These are phyloP conservation scores for Claviceps cyperi DNA, from an alignment of 2,329 filamentous ascomycete species.

Conservation along the genomic window DNA sequence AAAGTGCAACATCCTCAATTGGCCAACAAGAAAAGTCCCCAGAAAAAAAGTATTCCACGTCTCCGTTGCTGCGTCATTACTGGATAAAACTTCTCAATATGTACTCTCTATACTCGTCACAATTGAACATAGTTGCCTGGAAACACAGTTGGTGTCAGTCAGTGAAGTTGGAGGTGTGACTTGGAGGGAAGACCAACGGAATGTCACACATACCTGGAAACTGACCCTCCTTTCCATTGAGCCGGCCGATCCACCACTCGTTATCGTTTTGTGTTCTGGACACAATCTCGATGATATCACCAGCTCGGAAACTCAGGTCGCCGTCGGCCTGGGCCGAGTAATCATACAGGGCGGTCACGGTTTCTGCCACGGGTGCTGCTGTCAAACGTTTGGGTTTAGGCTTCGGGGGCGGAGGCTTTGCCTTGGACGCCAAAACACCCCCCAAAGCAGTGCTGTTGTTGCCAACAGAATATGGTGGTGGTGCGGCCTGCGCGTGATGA, in stretches of 20 bases:
- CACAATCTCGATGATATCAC: slow-evolving; percentile 82
- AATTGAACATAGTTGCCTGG: slow-evolving; percentile 6
- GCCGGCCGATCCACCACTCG: slow-evolving; percentile 88
- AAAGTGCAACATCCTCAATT: neutral
- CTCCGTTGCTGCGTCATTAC: neutral
- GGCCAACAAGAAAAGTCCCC: neutral
- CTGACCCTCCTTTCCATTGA: slow-evolving; percentile 71
- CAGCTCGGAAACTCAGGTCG: slow-evolving; percentile 77
- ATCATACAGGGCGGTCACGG: slow-evolving; percentile 83
- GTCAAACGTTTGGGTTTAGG: slow-evolving; percentile 68
- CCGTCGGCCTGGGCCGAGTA: slow-evolving; percentile 92
- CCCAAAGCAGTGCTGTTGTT: slow-evolving; percentile 26
- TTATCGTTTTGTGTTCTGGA: slow-evolving; percentile 77
- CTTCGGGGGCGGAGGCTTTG: slow-evolving; percentile 58
- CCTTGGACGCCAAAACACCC: slow-evolving; percentile 36
- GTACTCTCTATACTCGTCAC: neutral
- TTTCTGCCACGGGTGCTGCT: slow-evolving; percentile 52
- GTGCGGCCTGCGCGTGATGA: slow-evolving; percentile 34
- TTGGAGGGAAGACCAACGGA: neutral
- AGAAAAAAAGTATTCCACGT: neutral
- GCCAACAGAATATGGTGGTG: slow-evolving; percentile 54
- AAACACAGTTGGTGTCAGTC: neutral
- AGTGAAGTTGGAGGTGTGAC: no score
- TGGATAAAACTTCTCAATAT: neutral
- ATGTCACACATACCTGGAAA: slow-evolving; percentile 65